Evolutionary conservation across 1,284 basidiomycete species (phyloP).

Genomic region (Cryptococcus sp.): DNA sequence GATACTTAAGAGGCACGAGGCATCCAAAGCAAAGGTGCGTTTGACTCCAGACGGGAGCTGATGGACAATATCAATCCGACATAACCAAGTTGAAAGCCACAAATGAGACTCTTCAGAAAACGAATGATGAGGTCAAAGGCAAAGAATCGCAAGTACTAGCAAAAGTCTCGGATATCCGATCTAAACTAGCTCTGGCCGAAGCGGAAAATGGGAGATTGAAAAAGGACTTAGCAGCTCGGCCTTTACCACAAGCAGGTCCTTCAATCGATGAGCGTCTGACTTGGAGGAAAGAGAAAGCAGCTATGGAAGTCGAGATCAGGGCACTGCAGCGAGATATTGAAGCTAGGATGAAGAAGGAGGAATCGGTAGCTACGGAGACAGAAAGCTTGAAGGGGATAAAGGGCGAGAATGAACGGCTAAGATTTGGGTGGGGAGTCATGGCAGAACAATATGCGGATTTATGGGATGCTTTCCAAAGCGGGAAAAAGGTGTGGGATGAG

Average conservation of each 20-base stretch:
- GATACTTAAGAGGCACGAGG: constrained; percentile 16
- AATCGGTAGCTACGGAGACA: constrained; percentile 62
- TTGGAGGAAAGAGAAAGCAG: neutral
- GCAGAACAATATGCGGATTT: neutral
- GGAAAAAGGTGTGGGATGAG: constrained; percentile 3
- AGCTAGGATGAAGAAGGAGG: constrained; percentile 44
- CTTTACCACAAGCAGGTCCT: neutral
- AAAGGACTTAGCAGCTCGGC: neutral
- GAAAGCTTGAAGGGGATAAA: constrained; percentile 1
- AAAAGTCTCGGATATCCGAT: constrained; percentile 1
- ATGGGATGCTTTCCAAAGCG: constrained; percentile 1
- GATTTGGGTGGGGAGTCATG: neutral
- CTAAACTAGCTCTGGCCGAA: neutral
- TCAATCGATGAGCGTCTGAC: constrained; percentile 1
- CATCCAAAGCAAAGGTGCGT: constrained; percentile 22
- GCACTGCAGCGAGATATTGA: constrained; percentile 1
- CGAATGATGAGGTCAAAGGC: neutral
- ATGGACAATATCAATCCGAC: constrained; percentile 11
- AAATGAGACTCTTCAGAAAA: neutral
- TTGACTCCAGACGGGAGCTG: neutral
- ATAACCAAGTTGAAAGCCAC: constrained; percentile 1
- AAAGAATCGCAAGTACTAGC: neutral
- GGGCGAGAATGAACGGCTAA: constrained; percentile 1
- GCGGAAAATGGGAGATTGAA: constrained; percentile 8
- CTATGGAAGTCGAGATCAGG: neutral